Percentiles rank a stretch among this genome's conserved stretches.
Conservation (phyloP, 2,329 filamentous ascomycete species). For the Fusarium austroafricanum region DNA sequence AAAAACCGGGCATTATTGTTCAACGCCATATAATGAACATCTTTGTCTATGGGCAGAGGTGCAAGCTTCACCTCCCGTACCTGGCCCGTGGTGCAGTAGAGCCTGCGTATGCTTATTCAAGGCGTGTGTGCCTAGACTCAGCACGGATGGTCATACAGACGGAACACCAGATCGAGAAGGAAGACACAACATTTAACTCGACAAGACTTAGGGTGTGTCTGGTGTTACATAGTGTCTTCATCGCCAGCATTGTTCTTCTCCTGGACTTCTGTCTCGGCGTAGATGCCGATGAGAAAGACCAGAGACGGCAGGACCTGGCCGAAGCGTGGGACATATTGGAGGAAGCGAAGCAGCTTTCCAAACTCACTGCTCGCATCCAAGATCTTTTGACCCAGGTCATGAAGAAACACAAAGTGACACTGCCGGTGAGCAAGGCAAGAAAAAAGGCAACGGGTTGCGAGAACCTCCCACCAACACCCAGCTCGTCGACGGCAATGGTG, state of each 20-base stretch:
- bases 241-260: slow-evolving; percentile 51
- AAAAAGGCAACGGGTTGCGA: not conserved
- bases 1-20: slow-evolving; percentile 42
- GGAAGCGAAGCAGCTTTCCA: slow-evolving; percentile 47
- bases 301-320: slow-evolving; percentile 43
- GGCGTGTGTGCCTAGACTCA: slow-evolving; percentile 48
- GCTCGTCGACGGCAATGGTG: slow-evolving; percentile 38
- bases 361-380: slow-evolving; percentile 47
- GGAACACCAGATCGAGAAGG: slow-evolving; percentile 46
- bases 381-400: slow-evolving; percentile 49
- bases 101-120: slow-evolving; percentile 49
- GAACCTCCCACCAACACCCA: slow-evolving; percentile 47
- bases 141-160: slow-evolving; percentile 49
- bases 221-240: slow-evolving; percentile 50
- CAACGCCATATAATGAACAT: slow-evolving; percentile 51
- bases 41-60: slow-evolving; percentile 50
- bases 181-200: slow-evolving; percentile 44
- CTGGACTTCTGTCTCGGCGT: slow-evolving; percentile 49
- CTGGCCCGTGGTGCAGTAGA: slow-evolving; percentile 51
- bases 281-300: slow-evolving; percentile 39
- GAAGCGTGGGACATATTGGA: slow-evolving; percentile 52
- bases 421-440: slow-evolving; percentile 22
- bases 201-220: slow-evolving; percentile 48
- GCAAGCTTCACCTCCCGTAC: slow-evolving; percentile 52
- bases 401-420: slow-evolving; percentile 47